Percentiles rank a stretch among this genome's conserved stretches.
Conservation (phyloP, 176 grass and related monocot species). For the Cenchrus fungigraminus region DNA sequence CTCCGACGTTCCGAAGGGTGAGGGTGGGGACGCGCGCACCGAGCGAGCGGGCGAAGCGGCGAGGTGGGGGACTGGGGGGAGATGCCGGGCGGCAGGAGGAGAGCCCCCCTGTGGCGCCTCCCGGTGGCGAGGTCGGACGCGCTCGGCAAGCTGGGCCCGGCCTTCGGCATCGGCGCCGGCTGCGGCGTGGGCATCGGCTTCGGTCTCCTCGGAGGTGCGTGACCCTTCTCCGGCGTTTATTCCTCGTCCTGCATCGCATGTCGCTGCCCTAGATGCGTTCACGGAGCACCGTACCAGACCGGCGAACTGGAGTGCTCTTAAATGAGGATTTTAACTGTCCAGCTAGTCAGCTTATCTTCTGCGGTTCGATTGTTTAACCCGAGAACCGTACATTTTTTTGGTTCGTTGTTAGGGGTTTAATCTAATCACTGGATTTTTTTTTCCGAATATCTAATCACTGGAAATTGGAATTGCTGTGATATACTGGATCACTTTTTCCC, state of each 20-base stretch:
- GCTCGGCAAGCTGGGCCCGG: conserved; percentile 79
- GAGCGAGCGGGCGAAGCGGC: not conserved
- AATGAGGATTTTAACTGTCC: not conserved
- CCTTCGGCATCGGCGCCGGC: conserved; percentile 74
- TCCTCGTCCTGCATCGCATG: not conserved
- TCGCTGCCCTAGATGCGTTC: not conserved
- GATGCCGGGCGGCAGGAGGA: conserved; percentile 54
- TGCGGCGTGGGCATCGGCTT: conserved; percentile 83
- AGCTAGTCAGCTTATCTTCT: not conserved
- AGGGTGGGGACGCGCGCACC: not conserved
- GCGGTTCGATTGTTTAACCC: not conserved
- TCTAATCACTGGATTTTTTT: too few species aligned
- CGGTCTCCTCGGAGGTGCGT: conserved; percentile 85
- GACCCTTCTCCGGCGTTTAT: not conserved
- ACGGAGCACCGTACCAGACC: not conserved
- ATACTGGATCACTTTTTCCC: not conserved
- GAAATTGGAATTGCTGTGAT: not conserved
- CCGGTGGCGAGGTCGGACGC: conserved; percentile 62
- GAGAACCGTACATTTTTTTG: not conserved
- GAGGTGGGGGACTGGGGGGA: not conserved
- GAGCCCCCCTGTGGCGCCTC: conserved; percentile 59
- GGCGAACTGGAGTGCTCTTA: not conserved
- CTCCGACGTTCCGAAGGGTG: not conserved
- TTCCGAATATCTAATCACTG: too few species aligned
- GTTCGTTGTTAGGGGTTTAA: not conserved